A percentile compares a stretch with the other conserved stretches of the same genome.
Evolutionary conservation across 106 monocot species (phyloP).

Genomic region (Acanthochlamys bracteata): DNA sequence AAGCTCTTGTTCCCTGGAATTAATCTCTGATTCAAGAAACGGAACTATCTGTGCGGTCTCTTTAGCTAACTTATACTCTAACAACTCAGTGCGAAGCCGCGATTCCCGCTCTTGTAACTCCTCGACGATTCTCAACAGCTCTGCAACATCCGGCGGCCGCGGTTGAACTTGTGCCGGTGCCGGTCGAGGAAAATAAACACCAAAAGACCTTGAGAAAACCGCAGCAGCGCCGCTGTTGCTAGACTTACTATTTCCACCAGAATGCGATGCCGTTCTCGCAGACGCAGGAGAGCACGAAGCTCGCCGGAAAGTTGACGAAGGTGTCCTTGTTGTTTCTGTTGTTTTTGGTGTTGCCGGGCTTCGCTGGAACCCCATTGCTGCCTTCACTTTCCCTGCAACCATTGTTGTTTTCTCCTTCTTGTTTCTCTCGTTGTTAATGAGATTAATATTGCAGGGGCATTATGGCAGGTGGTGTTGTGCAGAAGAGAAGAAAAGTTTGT

Average conservation of each 20-base stretch:
- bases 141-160: slow-evolving; percentile 45
- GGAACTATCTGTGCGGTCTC: slow-evolving; percentile 90
- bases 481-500: too few relatives aligned
- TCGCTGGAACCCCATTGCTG: slow-evolving; percentile 80
- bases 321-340: slow-evolving; percentile 20
- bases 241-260: background rate
- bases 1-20: slow-evolving; percentile 41
- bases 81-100: slow-evolving; percentile 61
- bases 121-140: slow-evolving; percentile 70
- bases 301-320: slow-evolving; percentile 14
- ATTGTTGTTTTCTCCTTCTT: slow-evolving; percentile 10
- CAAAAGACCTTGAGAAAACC: slow-evolving; percentile 55
- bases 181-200: slow-evolving; percentile 61
- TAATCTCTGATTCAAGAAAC: slow-evolving; percentile 66
- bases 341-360: slow-evolving; percentile 53
- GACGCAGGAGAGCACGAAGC: slow-evolving; percentile 5
- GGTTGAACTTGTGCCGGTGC: slow-evolving; percentile 72
- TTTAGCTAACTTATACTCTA: slow-evolving; percentile 87
- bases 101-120: slow-evolving; percentile 83
- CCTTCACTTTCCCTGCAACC: slow-evolving; percentile 85
- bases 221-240: slow-evolving; percentile 5
- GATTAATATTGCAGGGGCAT: too few relatives aligned
- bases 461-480: too few relatives aligned
- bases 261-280: background rate
- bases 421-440: background rate